These are phyloP conservation scores for Fusarium austroafricanum DNA, from an alignment of 2,329 filamentous ascomycete species.

Conservation along the genomic window DNA sequence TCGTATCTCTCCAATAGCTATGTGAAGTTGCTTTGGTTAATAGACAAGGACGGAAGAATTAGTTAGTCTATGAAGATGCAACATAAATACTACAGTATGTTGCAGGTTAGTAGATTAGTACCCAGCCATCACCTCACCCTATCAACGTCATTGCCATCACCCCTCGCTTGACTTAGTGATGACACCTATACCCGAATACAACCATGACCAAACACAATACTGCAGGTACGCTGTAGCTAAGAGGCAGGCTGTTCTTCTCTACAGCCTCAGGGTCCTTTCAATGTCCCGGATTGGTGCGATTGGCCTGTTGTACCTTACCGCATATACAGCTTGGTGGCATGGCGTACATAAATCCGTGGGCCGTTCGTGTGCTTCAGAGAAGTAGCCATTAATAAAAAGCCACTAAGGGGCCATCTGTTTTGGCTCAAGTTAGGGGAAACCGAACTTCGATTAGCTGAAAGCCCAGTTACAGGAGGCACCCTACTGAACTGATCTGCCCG, in stretches of 20 bases:
- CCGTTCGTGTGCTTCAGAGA: slow-evolving; percentile 27
- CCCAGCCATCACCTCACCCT: not conserved
- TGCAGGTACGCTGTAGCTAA: slow-evolving; percentile 42
- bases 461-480: slow-evolving; percentile 25
- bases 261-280: slow-evolving; percentile 15
- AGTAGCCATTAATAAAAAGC: slow-evolving; percentile 38
- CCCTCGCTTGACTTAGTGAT: not conserved
- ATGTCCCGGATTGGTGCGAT: slow-evolving; percentile 37
- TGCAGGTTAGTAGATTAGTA: too few relatives aligned
- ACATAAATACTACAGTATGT: too few relatives aligned
- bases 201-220: slow-evolving; percentile 9
- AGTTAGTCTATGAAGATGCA: too few relatives aligned
- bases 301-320: slow-evolving; percentile 33
- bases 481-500: slow-evolving; percentile 42
- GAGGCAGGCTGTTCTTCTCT: slow-evolving; percentile 16
- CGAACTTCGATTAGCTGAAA: slow-evolving; percentile 13
- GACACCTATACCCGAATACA: slow-evolving; percentile 9
- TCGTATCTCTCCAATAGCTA: not conserved
- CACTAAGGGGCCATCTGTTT: slow-evolving; percentile 6
- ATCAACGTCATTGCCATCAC: not conserved
- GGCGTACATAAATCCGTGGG: slow-evolving; percentile 36
- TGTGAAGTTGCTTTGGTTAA: too few relatives aligned
- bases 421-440: slow-evolving; percentile 22
- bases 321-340: slow-evolving; percentile 31
- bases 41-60: too few relatives aligned